Base-by-base conservation (phyloP, 495 filamentous ascomycete species). In the Penicillium longicatenatum region DNA sequence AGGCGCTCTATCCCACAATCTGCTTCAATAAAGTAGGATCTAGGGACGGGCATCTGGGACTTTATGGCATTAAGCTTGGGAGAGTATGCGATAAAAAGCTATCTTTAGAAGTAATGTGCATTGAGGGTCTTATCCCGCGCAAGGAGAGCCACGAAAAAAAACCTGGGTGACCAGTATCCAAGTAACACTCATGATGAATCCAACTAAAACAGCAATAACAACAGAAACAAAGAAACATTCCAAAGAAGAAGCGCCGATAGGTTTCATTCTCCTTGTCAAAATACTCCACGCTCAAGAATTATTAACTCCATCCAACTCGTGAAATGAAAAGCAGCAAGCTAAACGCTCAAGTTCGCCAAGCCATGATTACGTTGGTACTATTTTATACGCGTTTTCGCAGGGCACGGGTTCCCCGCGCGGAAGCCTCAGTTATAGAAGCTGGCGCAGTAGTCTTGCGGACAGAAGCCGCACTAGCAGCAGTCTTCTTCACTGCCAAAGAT, bases 361-460 rank as follows among this genome's bases (percentile, higher is more conserved):
- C 19, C 44, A 22, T 24, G 3, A 22, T 12, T 14, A 3, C 16
- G 0, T 16, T n/a, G 16, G 6, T 6, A 50, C 2, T 2, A 19
- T 17, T 51, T 39, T 74, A 78, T 26, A 70, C 74, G 29, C 80
- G 72, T 60, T 81, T 83, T 17, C 80, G 74, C 59, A 83, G 60
- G 14, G 76, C 75, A 43, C 80, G 70, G 20, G 76, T 76, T 16
- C 73, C 76, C 5, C 65, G 59, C 41, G 72, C 56, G 29, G 71
- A 62, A 35, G 63, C 65, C 26, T 78, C 77, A 14, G 65, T 64
- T 10, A 52, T 57, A 33, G 70, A 65, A 22, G 67, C 65, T 11
- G 72, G 58, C 1, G 71, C 68, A 33, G 73, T 73, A 12, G 71
- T 67, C 51, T 79, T 81, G 37, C 67, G 62, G 42, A 63, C 55